Conservation (phyloP, 805 yeast species). For the Suhomyces sp. region DNA sequence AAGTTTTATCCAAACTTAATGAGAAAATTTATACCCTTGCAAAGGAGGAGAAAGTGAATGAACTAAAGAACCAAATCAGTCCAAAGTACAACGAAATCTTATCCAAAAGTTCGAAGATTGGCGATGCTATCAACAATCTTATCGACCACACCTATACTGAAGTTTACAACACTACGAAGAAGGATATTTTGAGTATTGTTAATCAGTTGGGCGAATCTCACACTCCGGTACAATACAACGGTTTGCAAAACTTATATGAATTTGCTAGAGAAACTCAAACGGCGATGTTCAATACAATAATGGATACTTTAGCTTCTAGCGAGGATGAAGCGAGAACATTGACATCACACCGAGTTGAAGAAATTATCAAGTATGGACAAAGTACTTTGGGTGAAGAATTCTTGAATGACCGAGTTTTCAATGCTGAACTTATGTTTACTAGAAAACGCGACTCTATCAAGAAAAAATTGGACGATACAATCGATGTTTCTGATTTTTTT, state of each 20-base stretch:
- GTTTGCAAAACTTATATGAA: slow-evolving; percentile 61
- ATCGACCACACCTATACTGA: slow-evolving; percentile 60
- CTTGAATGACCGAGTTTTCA: slow-evolving; percentile 59
- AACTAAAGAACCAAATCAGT: slow-evolving; percentile 51
- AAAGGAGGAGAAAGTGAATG: slow-evolving; percentile 43
- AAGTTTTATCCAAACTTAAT: slow-evolving; percentile 60
- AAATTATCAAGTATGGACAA: slow-evolving; percentile 62
- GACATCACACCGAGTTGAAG: slow-evolving; percentile 61
- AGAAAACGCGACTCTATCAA: slow-evolving; percentile 63
- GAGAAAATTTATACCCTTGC: slow-evolving; percentile 52
- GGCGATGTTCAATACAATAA: slow-evolving; percentile 63
- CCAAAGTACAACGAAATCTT: slow-evolving; percentile 64
- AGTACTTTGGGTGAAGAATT: slow-evolving; percentile 62
- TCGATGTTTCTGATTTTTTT: slow-evolving; percentile 71
- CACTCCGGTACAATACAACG: slow-evolving; percentile 53
- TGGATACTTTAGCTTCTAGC: slow-evolving; percentile 58
- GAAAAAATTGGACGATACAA: slow-evolving; percentile 55
- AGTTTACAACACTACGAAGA: slow-evolving; percentile 61
- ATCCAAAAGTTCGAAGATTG: slow-evolving; percentile 50
- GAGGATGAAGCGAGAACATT: slow-evolving; percentile 67
- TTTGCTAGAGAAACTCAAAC: slow-evolving; percentile 71
- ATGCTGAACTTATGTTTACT: slow-evolving; percentile 79
- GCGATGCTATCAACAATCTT: slow-evolving; percentile 58
- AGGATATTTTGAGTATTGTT: slow-evolving; percentile 52
- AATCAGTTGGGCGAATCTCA: slow-evolving; percentile 50